Evolutionary conservation across 306 rosid genomes (phyloP).

Genomic region (Abrus precatorius): DNA sequence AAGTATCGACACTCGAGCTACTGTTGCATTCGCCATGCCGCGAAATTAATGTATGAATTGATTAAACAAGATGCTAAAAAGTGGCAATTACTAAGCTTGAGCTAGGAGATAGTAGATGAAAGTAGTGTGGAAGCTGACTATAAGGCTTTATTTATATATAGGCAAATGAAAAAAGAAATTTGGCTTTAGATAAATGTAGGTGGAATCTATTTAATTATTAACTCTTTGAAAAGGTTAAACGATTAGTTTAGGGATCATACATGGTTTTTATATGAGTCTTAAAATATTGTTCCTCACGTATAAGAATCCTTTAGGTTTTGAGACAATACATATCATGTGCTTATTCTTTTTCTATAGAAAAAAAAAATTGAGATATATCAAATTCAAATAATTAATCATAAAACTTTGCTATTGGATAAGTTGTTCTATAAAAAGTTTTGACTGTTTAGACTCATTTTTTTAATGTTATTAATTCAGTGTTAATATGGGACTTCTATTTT

Average conservation of each 20-base stretch:
- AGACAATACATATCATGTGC: not conserved
- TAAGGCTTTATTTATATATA: conserved; percentile 7
- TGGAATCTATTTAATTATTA: conserved; percentile 5
- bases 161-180: not conserved
- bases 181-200: not conserved
- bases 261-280: too few species aligned
- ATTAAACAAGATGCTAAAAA: not conserved
- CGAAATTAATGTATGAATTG: not conserved
- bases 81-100: not conserved
- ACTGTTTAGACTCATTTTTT: too few species aligned
- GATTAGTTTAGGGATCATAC: too few species aligned
- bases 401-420: not conserved
- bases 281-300: not conserved
- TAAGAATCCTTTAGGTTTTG: not conserved
- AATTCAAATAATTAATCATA: not conserved
- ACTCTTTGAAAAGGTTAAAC: not conserved
- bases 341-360: not conserved
- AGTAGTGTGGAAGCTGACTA: conserved; percentile 10
- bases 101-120: not conserved
- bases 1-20: conserved; percentile 8
- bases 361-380: not conserved
- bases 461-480: too few species aligned
- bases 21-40: conserved; percentile 41
- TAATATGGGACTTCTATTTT: too few species aligned
- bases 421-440: too few species aligned